Evolutionary conservation across 768 basidiomycete species (phyloP).

Genomic region (Botryobasidium botryosum): DNA sequence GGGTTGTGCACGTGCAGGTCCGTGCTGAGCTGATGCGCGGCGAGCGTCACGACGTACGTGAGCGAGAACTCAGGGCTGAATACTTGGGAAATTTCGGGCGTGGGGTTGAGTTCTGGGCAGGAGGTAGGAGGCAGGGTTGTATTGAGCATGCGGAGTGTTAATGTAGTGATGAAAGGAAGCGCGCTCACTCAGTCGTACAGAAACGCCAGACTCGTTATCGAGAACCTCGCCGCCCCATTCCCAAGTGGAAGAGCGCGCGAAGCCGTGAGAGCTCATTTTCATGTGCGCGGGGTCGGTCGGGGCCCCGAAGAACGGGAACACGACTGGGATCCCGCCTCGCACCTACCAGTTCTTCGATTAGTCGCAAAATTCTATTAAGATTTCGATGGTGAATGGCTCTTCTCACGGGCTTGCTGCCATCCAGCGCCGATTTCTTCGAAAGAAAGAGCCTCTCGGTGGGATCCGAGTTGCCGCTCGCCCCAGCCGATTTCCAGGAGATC

Average conservation of each 20-base stretch:
- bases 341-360: slow-evolving; percentile 15
- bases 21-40: slow-evolving; percentile 54
- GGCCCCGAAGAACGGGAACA: slow-evolving; percentile 82
- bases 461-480: slow-evolving; percentile 17
- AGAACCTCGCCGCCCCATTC: slow-evolving; percentile 39
- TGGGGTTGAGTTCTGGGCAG: slow-evolving; percentile 43
- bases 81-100: slow-evolving; percentile 33
- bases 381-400: slow-evolving; percentile 26
- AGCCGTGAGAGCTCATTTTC: slow-evolving; percentile 74
- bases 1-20: slow-evolving; percentile 69
- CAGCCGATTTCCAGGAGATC: slow-evolving; percentile 62
- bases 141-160: background rate
- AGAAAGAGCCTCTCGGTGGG: slow-evolving; percentile 62
- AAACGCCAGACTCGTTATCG: slow-evolving; percentile 55
- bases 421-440: slow-evolving; percentile 59
- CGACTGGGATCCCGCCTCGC: slow-evolving; percentile 30
- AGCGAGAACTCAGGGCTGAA: slow-evolving; percentile 58
- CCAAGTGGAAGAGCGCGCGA: slow-evolving; percentile 71
- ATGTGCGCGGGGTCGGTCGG: slow-evolving; percentile 50
- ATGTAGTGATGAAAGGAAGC: background rate
- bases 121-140: too few species aligned
- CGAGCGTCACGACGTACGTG: slow-evolving; percentile 64
- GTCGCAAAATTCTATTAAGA: background rate
- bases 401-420: slow-evolving; percentile 63
- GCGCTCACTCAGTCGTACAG: slow-evolving; percentile 60